Base-by-base conservation (phyloP, 768 basidiomycete species). In the Suillus plorans region DNA sequence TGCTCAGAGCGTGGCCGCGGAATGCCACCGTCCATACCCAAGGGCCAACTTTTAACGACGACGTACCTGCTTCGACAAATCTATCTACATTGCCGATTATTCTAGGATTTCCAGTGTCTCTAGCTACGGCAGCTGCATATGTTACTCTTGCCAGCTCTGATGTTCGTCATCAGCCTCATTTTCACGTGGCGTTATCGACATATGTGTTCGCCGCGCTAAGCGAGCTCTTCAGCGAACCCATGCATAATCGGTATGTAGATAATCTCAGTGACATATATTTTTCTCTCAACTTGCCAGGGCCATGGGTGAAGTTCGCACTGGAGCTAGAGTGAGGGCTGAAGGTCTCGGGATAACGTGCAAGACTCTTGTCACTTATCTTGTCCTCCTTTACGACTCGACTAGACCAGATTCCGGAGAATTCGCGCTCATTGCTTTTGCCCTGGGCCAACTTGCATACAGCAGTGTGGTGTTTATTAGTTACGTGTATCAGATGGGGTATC, bases 221-320 rank as follows among this genome's bases (percentile, higher is more conserved):
- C 55, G 96, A 99, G 75, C 82, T 99, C 59, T 70, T 87, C 63
- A 86, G 89, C 50, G 97, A 98, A 76, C 95, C 95, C 5, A 82
- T 89, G 79, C 89, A 92, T 73, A 91, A 92, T 69, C 76, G 79
- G 88, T 89, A 73, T 75, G 75, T 64, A 61, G 56, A 55, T 58
- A 42, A 63, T 62, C 47, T 58, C 53, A 36, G 4, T 45, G 41
- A 22, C 50, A 57, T 60, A 36, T 20, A 53, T 55, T 28, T 52
- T 31, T 31, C 39, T 61, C 64, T 72, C 52, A 82, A 73, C 60
- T 69, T 39, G 61, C n/a, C 71, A 92, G 85, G 71, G 89, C 88
- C 5, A 89, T 91, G 81, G 77, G 82, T 57, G 84, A 90, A 66
- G 80, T 90, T 25, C 81, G 84, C 61, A 89, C 94, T 37, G 78